Percentiles rank a stretch among this genome's conserved stretches.
Evolutionary conservation across 2,329 filamentous ascomycete species (phyloP).

Genomic region (Cercospora sp.): DNA sequence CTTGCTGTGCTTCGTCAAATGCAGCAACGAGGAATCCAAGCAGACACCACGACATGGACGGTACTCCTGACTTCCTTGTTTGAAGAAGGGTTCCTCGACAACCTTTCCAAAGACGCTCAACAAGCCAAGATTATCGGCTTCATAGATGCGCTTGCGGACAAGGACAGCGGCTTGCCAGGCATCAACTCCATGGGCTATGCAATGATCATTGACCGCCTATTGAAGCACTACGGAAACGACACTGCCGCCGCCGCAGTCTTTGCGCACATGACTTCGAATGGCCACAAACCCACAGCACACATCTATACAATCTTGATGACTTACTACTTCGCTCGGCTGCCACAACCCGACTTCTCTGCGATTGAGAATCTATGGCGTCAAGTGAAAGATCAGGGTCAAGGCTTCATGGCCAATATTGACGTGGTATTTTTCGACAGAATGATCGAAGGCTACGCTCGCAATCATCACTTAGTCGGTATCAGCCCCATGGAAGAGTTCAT

Average conservation of each 20-base stretch:
- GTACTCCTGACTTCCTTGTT: conserved; percentile 65
- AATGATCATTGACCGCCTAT: conserved; percentile 67
- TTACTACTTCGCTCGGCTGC: conserved; percentile 59
- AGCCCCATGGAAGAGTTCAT: conserved; percentile 48
- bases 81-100: conserved; percentile 50
- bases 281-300: conserved; percentile 59
- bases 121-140: conserved; percentile 55
- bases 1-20: conserved; percentile 47
- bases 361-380: conserved; percentile 60
- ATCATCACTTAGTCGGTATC: conserved; percentile 49
- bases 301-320: conserved; percentile 75
- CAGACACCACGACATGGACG: conserved; percentile 65
- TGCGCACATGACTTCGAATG: conserved; percentile 58
- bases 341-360: conserved; percentile 57
- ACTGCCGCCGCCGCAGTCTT: conserved; percentile 61
- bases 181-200: conserved; percentile 66
- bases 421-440: conserved; percentile 68
- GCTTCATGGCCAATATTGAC: conserved; percentile 42
- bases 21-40: conserved; percentile 46
- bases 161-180: conserved; percentile 46
- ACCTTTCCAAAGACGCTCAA: conserved; percentile 53
- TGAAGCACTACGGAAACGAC: conserved; percentile 51
- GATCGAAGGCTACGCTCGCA: conserved; percentile 64
- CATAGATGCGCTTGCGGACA: conserved; percentile 58
- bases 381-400: conserved; percentile 41